Base-by-base conservation (phyloP, 2,329 filamentous ascomycete genomes). In the Cladosporium sp. region DNA sequence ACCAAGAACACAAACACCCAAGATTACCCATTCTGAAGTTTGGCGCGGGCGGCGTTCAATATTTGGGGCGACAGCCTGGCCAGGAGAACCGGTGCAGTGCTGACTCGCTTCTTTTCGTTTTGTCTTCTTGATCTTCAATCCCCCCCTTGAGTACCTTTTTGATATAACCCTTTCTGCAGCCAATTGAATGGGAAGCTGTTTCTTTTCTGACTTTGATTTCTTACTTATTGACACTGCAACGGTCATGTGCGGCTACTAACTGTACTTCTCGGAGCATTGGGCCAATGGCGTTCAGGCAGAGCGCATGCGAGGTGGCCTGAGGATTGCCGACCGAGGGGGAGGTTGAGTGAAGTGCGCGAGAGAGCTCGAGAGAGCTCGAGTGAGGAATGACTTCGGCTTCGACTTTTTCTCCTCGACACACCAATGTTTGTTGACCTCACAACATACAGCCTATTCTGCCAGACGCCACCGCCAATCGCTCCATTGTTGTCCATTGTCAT, bases 101-200 rank as follows among this genome's bases (percentile, higher is more conserved):
- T 46, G 50, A 44, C 50, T 63, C 37, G 61, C 49, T 62, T 26
- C 61, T 63, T 63, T 63, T 63, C 31, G 35, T 44, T 56, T 63
- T 63, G 50, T 35, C 61, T 63, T 56, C 50, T 56, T 63, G 33
- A 63, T 63, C 61, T 63, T 55, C 29, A 18, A 53, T 55, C 26
- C 52, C 28, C 28, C 60, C 55, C 49, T 63, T 56, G 61, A 63
- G 50, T 63, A 63, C 61, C 26, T 56, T 63, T 63, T 63, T 46
- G 61, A 56, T 63, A 63, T 63, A 40, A 63, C 61, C 61, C 61
- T 49, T 52, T 40, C 46, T 29, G 61, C 61, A 56, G 50, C 50
- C 61, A 56, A 56, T 63, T 63, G 61, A 63, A 63, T 63, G 33
- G 23, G 50, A 63, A 63, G 49, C 49, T 56, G 61, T n/a, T 63